Conservation (phyloP, 345 rosid species). For the Cardamine resedifolia region DNA sequence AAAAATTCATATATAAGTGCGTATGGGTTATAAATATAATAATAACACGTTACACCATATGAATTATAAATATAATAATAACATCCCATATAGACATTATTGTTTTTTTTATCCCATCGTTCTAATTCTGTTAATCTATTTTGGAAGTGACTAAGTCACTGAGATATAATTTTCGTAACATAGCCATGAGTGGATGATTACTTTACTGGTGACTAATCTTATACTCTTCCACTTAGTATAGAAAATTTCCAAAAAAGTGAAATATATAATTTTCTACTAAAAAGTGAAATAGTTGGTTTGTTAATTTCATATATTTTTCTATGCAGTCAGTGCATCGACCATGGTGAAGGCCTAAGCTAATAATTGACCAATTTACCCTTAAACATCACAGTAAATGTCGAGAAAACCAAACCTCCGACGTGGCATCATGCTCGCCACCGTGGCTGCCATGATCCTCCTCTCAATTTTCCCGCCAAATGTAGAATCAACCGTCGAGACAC, state of each 20-base stretch:
- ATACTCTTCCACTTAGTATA: background rate
- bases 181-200: background rate
- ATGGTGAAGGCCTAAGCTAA: background rate
- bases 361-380: background rate
- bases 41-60: background rate
- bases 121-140: background rate
- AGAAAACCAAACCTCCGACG: conserved; percentile 14
- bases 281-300: conserved; percentile 2
- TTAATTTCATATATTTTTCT: background rate
- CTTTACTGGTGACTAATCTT: no score
- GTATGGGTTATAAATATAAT: background rate
- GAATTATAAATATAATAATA: background rate
- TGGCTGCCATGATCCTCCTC: conserved; percentile 11
- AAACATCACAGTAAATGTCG: conserved; percentile 17
- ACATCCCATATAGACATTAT: background rate
- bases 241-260: background rate
- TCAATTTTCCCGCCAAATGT: conserved; percentile 43
- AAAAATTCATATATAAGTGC: background rate
- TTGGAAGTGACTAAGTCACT: background rate
- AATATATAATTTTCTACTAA: no score
- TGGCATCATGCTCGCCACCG: background rate
- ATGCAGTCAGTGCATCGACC: background rate
- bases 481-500: conserved; percentile 46
- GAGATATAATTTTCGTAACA: no score
- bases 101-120: background rate